phyloP scores from a whole-genome alignment of 78 protist species.

The Dictyostelium capitatum region DNA sequence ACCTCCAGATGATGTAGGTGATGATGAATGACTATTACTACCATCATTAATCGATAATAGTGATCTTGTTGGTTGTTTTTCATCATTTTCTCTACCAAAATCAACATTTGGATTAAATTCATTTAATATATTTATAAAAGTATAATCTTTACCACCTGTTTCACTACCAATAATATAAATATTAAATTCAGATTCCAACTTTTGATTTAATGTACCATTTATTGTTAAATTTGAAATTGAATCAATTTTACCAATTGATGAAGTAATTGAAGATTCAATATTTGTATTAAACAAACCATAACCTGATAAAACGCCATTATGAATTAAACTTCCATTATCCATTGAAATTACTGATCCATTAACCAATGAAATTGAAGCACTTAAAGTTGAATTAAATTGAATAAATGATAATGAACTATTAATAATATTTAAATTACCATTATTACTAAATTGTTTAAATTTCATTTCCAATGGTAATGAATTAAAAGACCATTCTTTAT shows the following conservation, averaged over 20 bases:
- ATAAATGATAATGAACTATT: not conserved
- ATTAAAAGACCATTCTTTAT: not conserved
- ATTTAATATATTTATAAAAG: not conserved
- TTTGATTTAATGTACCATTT: not conserved
- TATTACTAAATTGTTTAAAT: not conserved
- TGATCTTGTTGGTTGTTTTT: not conserved
- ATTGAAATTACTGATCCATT: too few species aligned
- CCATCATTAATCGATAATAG: not conserved
- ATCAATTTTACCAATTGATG: not conserved
- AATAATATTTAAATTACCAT: not conserved
- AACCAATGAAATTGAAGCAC: too few species aligned
- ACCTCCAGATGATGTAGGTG: not conserved
- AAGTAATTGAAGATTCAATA: not conserved
- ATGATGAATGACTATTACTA: not conserved
- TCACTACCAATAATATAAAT: not conserved
- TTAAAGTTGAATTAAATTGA: not conserved
- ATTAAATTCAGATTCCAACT: not conserved
- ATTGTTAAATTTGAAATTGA: not conserved
- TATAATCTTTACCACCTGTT: conserved; percentile 1
- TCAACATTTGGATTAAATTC: not conserved
- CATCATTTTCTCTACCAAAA: not conserved
- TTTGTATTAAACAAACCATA: not conserved
- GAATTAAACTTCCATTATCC: not conserved
- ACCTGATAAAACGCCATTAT: not conserved
- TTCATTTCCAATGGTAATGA: not conserved